Conservation (phyloP, 352 stramenopile genomes). For the Globisporangium paroecandrum region DNA sequence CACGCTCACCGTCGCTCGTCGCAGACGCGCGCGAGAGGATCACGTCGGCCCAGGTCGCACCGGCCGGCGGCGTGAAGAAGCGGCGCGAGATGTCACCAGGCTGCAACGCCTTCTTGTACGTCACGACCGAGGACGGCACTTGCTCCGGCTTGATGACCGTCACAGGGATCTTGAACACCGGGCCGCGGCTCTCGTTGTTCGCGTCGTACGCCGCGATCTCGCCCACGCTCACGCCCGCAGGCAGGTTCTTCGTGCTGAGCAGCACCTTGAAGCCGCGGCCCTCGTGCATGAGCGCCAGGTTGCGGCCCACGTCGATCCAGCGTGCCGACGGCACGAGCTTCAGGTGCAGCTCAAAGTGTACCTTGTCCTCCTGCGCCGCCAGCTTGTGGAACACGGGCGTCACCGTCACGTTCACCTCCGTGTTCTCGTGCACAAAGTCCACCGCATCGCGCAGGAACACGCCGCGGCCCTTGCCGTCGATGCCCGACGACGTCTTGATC, state of each 20-base stretch:
- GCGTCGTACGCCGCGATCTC: slow-evolving; percentile 84
- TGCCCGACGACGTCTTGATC: slow-evolving; percentile 40
- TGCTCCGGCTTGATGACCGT: slow-evolving; percentile 84
- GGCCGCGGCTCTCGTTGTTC: slow-evolving; percentile 50
- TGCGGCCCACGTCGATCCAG: slow-evolving; percentile 87
- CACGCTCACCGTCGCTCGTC: slow-evolving; percentile 27
- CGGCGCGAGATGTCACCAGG: slow-evolving; percentile 70
- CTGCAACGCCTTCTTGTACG: slow-evolving; percentile 49
- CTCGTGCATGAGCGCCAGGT: slow-evolving; percentile 85
- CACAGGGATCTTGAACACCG: slow-evolving; percentile 90
- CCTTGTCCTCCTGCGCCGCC: slow-evolving; percentile 70
- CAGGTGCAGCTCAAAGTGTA: slow-evolving; percentile 88
- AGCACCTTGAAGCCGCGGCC: slow-evolving; percentile 87
- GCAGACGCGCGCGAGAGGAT: slow-evolving; percentile 49
- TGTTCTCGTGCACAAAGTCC: slow-evolving; percentile 75
- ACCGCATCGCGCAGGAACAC: slow-evolving; percentile 79
- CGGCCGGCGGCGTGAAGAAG: slow-evolving; percentile 76
- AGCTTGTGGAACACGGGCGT: slow-evolving; percentile 88
- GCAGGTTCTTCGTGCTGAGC: slow-evolving; percentile 82
- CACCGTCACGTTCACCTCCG: slow-evolving; percentile 81
- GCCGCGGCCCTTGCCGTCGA: slow-evolving; percentile 50
- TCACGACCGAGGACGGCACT: slow-evolving; percentile 24
- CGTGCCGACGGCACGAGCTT: slow-evolving; percentile 71
- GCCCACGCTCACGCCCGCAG: slow-evolving; percentile 79
- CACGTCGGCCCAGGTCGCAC: slow-evolving; percentile 87